Conservation (phyloP, 2,329 filamentous ascomycete genomes). For the Clarireedia paspali region DNA sequence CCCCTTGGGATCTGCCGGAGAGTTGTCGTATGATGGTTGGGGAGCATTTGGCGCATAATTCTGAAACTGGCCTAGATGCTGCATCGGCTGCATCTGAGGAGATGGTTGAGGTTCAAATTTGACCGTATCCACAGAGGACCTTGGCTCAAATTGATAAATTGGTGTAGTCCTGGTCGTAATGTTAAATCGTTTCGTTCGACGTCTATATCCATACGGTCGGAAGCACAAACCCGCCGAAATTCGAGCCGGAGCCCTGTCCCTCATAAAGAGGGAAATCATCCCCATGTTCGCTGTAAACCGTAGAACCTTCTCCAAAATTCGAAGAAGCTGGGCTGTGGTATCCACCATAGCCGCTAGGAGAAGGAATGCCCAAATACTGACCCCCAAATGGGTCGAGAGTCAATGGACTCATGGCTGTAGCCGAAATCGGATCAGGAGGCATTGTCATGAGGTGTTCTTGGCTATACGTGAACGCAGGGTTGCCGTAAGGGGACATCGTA, state of each 20-base stretch:
- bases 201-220: constrained; percentile 31
- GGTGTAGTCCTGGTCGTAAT: constrained; percentile 27
- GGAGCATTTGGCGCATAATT: constrained; percentile 14
- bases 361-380: constrained; percentile 57
- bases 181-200: constrained; percentile 29
- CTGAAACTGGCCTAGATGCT: constrained; percentile 14
- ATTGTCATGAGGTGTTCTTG: constrained; percentile 53
- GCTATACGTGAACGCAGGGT: constrained; percentile 56
- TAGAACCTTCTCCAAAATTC: constrained; percentile 53
- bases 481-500: constrained; percentile 46
- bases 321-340: constrained; percentile 55
- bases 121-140: constrained; percentile 15
- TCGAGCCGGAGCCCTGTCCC: constrained; percentile 25
- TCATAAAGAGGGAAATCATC: constrained; percentile 36
- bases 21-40: constrained; percentile 20
- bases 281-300: constrained; percentile 55
- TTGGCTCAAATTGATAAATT: constrained; percentile 23
- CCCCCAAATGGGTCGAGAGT: constrained; percentile 43
- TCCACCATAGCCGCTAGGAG: constrained; percentile 45
- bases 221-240: constrained; percentile 32
- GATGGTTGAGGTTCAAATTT: constrained; percentile 21
- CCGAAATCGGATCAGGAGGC: constrained; percentile 39
- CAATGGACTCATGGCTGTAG: constrained; percentile 45
- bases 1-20: constrained; percentile 24
- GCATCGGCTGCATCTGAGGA: constrained; percentile 9